phyloP scores from a whole-genome alignment of 2,329 filamentous ascomycete species.

The Neopestalotiopsis sp. region DNA sequence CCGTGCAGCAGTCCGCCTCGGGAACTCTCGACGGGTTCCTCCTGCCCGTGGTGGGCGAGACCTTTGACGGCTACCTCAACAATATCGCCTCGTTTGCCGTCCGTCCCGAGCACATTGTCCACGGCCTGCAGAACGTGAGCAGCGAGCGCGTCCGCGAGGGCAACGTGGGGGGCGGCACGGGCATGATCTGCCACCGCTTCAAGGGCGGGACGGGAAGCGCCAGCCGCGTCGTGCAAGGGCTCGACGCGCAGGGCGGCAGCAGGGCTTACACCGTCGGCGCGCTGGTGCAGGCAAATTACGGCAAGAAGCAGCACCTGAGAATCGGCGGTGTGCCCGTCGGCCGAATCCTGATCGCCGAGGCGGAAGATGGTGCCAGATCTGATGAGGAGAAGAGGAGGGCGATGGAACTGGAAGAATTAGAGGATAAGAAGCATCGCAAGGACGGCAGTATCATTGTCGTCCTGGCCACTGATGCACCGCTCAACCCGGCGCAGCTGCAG shows the following conservation, averaged over 20 bases:
- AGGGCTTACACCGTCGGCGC: slow-evolving; percentile 63
- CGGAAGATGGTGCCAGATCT: slow-evolving; percentile 28
- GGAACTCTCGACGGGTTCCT: slow-evolving; percentile 57
- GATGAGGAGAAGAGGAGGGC: slow-evolving; percentile 32
- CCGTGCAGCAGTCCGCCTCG: slow-evolving; percentile 47
- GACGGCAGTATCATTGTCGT: slow-evolving; percentile 68
- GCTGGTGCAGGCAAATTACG: slow-evolving; percentile 71
- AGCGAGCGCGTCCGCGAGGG: slow-evolving; percentile 62
- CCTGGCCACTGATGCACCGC: slow-evolving; percentile 64
- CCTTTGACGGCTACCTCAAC: slow-evolving; percentile 66
- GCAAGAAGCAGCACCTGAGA: slow-evolving; percentile 57
- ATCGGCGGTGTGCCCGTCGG: slow-evolving; percentile 68
- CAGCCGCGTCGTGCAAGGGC: slow-evolving; percentile 58
- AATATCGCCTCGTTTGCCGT: slow-evolving; percentile 61
- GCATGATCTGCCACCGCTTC: slow-evolving; percentile 70
- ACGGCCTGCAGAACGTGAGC: slow-evolving; percentile 56
- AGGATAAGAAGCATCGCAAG: slow-evolving; percentile 52
- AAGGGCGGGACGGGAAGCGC: slow-evolving; percentile 71
- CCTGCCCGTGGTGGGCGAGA: slow-evolving; percentile 65
- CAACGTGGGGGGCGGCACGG: slow-evolving; percentile 69
- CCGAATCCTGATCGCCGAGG: slow-evolving; percentile 55
- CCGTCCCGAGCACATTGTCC: slow-evolving; percentile 56
- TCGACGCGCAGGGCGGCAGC: slow-evolving; percentile 38
- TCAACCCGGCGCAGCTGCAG: slow-evolving; percentile 61
- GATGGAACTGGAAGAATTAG: slow-evolving; percentile 30